Evolutionary conservation across 495 filamentous ascomycete genomes (phyloP).

Genomic region (Neurospora sp.): DNA sequence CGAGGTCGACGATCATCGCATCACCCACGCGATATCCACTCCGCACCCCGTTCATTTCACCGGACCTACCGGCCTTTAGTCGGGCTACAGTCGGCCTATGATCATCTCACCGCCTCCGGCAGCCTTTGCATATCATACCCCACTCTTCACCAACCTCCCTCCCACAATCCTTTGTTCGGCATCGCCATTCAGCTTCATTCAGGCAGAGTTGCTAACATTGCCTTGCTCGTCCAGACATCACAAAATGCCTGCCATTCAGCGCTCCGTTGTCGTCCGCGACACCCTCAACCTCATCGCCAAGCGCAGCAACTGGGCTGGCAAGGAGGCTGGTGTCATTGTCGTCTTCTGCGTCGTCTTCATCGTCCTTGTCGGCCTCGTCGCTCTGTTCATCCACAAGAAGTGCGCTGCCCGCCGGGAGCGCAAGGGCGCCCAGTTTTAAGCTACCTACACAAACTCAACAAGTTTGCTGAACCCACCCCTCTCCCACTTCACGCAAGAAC

Average conservation of each 20-base stretch:
- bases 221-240: neutral
- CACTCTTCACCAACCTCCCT: neutral
- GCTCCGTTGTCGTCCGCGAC: constrained; percentile 38
- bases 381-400: constrained; percentile 36
- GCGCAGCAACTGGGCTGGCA: constrained; percentile 40
- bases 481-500: neutral
- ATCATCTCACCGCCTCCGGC: neutral
- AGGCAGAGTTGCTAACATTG: constrained; percentile 3
- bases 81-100: neutral
- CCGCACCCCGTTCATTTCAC: neutral
- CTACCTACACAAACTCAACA: neutral
- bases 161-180: neutral
- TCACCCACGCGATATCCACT: neutral
- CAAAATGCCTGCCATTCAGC: constrained; percentile 39
- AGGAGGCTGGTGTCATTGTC: constrained; percentile 46
- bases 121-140: neutral
- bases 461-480: neutral
- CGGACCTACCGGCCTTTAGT: neutral
- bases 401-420: constrained; percentile 27
- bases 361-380: constrained; percentile 37
- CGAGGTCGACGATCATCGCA: neutral
- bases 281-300: constrained; percentile 33
- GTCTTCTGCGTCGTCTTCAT: constrained; percentile 50
- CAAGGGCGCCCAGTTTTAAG: constrained; percentile 14
- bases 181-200: neutral